A percentile compares a stretch with the other conserved stretches of the same genome.
phyloP scores from a whole-genome alignment of 129 eudicot species.

The Escallonia rubra region DNA sequence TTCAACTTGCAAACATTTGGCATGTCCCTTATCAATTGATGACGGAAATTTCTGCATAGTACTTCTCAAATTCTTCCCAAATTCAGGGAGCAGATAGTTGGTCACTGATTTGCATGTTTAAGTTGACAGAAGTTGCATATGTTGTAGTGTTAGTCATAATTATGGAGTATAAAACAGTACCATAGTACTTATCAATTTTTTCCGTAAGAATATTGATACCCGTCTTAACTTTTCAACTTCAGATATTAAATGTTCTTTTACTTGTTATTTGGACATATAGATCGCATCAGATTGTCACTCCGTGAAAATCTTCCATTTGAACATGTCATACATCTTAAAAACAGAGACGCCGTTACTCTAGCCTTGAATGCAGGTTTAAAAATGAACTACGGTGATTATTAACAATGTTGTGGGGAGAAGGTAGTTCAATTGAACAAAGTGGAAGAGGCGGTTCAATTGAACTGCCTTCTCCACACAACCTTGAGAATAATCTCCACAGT shows the following conservation, averaged over 20 bases:
- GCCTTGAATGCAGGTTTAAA: constrained; percentile 59
- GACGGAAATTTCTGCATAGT: too few species aligned
- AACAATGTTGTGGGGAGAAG: constrained; percentile 20
- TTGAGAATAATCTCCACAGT: constrained; percentile 48
- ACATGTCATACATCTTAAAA: constrained; percentile 41
- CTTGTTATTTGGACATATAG: constrained; percentile 32
- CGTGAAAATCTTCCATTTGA: constrained; percentile 35
- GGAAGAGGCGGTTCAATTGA: constrained; percentile 32
- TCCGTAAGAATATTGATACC: too few species aligned
- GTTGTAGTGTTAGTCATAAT: too few species aligned
- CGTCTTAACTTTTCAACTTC: too few species aligned
- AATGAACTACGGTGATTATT: constrained; percentile 51
- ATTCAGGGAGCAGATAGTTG: too few species aligned
- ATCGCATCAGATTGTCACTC: constrained; percentile 72
- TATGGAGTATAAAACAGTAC: too few species aligned
- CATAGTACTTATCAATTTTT: too few species aligned
- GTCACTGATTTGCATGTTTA: too few species aligned
- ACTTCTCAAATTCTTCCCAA: too few species aligned
- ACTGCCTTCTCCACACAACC: constrained; percentile 39
- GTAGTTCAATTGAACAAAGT: constrained; percentile 38
- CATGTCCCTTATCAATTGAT: too few species aligned
- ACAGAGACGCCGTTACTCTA: constrained; percentile 50
- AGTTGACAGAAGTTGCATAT: too few species aligned
- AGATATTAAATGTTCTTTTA: neutral
- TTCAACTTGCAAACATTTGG: too few species aligned